Evolutionary conservation across 2,329 filamentous ascomycete species (phyloP).

Genomic region (Cytospora chrysosperma): DNA sequence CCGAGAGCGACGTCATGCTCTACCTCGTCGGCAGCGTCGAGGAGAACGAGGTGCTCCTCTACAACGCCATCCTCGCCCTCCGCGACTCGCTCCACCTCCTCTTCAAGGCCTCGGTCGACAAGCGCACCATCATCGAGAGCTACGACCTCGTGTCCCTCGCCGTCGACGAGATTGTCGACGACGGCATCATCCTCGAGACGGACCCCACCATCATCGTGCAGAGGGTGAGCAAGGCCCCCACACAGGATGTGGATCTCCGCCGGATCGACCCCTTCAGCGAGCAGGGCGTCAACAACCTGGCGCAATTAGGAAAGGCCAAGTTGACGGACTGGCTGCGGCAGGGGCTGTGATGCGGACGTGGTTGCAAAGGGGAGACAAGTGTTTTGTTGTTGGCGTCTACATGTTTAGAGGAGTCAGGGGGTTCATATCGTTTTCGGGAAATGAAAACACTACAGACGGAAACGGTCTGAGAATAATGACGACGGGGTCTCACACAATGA

Average conservation of each 20-base stretch:
- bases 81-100: conserved; percentile 86
- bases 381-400: conserved; percentile 22
- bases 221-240: conserved; percentile 86
- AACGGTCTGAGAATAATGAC: conserved; percentile 10
- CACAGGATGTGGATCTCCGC: conserved; percentile 87
- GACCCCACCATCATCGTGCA: conserved; percentile 93
- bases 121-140: conserved; percentile 97
- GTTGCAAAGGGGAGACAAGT: neutral
- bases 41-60: conserved; percentile 95
- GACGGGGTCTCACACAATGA: neutral
- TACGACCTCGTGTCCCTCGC: conserved; percentile 94
- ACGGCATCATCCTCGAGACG: conserved; percentile 95
- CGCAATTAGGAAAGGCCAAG: conserved; percentile 90
- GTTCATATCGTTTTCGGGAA: conserved; percentile 22
- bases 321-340: conserved; percentile 88
- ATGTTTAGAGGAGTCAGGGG: conserved; percentile 25
- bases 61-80: conserved; percentile 90
- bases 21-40: conserved; percentile 90
- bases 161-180: conserved; percentile 92
- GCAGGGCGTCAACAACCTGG: conserved; percentile 90
- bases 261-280: conserved; percentile 88
- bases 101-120: conserved; percentile 97
- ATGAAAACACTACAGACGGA: conserved; percentile 8
- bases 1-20: conserved; percentile 93
- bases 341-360: conserved; percentile 55